Base-by-base conservation (phyloP, 441 rosid species). In the Bruguiera hainesii region DNA sequence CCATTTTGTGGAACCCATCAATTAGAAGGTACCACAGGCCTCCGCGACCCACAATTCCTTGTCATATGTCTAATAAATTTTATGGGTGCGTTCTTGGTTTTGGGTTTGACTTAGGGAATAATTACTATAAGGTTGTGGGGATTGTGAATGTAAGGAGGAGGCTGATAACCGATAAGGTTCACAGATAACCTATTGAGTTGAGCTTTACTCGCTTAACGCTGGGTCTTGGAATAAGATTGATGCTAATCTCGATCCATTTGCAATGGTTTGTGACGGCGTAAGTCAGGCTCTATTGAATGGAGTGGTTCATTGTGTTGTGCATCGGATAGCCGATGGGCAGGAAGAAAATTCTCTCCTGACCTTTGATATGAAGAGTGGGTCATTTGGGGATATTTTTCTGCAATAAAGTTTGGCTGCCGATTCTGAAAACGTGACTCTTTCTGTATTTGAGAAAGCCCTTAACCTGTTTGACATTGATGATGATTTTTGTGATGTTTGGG, bases 111-210 rank as follows among this genome's bases (percentile, higher is more conserved):
- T 26, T 26, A 10, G 11, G 6, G 46, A 63, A 29, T 62, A 60
- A 66, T 39, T 67, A 72, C 53, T 71, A 60, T 19, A 65, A 37
- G 61, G 58, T 72, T 52, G 70, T 61, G 37, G 39, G 75, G 30
- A 25, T 65, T 20, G 29, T 4, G 51, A 61, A 53, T 21, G 28
- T 2, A n/a, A 21, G 57, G 65, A 61, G 29, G 19, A 39, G 30
- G 3, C 6, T 23, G 29, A 21, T 21, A 25, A 53, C 26, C 15
- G 6, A 53, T n/a, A 20, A 53, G 9, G 39, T 20, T 7, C 65
- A 19, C 13, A 25, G 23, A 61, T 19, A 21, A 30, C 65, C 65
- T 23, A 42, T 42, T 39, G 31, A 61, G n/a, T 15, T 37, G 51
- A 61, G 66, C 56, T 66, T 46, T 72, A 65, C 58, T 25, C 61